Evolutionary conservation across 1,284 basidiomycete genomes (phyloP).

Genomic region (Waitea zeae): DNA sequence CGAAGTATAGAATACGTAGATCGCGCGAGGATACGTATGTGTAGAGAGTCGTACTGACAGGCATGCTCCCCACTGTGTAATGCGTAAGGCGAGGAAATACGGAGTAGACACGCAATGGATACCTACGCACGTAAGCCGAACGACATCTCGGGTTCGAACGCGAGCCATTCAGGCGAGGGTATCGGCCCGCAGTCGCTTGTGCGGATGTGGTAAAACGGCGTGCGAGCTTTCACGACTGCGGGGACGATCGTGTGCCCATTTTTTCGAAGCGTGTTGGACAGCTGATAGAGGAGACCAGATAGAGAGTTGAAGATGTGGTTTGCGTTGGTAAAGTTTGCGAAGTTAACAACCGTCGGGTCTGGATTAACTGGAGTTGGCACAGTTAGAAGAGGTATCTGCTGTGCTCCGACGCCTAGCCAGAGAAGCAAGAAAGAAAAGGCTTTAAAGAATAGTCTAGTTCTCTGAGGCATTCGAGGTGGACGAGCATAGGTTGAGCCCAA

Average conservation of each 20-base stretch:
- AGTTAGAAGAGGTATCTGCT: no score
- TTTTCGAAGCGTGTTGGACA: conserved; percentile 1
- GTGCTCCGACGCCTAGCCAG: no score
- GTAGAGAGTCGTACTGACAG: neutral
- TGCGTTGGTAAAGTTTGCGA: no score
- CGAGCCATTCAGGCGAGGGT: conserved; percentile 2
- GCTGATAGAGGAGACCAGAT: no score
- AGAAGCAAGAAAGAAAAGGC: no score
- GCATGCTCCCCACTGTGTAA: neutral
- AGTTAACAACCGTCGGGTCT: no score
- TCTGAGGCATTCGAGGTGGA: no score
- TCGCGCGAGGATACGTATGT: conserved; percentile 2
- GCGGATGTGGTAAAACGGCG: conserved; percentile 1
- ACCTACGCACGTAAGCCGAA: neutral
- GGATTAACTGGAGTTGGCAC: no score
- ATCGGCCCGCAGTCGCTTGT: neutral
- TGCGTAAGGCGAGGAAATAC: neutral
- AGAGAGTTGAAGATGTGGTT: no score
- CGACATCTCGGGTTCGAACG: conserved; percentile 3
- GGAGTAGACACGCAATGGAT: neutral
- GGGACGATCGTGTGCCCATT: conserved; percentile 3
- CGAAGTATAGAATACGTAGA: conserved; percentile 1
- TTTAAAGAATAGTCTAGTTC: no score
- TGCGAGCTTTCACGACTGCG: neutral
- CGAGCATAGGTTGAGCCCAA: no score